Conservation (phyloP, 148 eudicot genomes). For the Salicornia ramosissima region DNA sequence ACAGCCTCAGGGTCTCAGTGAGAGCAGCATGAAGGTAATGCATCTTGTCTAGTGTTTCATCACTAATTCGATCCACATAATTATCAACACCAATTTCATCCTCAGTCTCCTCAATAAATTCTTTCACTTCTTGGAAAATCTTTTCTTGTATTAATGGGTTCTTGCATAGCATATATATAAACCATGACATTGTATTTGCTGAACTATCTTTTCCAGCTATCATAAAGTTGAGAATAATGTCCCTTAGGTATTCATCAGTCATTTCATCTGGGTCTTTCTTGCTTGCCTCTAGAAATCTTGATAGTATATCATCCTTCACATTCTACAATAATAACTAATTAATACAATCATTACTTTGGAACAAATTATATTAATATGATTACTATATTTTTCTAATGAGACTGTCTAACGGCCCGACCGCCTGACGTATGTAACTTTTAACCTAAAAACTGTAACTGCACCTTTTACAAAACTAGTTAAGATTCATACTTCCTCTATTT, state of each 20-base stretch:
- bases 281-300: slow-evolving; percentile 57
- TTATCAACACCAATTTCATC: slow-evolving; percentile 25
- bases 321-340: slow-evolving; percentile 26
- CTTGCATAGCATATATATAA: slow-evolving; percentile 63
- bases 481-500: no score
- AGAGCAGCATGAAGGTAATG: slow-evolving; percentile 65
- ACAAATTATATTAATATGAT: no score
- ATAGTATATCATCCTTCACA: slow-evolving; percentile 60
- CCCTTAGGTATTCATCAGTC: slow-evolving; percentile 45
- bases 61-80: slow-evolving; percentile 33
- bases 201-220: slow-evolving; percentile 68
- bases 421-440: no score
- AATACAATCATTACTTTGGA: background rate
- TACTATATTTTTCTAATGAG: no score
- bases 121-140: slow-evolving; percentile 43
- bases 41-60: slow-evolving; percentile 51
- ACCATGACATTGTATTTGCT: slow-evolving; percentile 72
- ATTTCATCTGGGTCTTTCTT: slow-evolving; percentile 40
- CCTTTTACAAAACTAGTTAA: no score
- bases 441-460: no score
- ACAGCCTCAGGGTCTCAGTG: slow-evolving; percentile 60
- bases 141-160: slow-evolving; percentile 63
- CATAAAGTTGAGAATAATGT: slow-evolving; percentile 61
- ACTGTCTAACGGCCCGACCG: no score
- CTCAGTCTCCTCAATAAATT: slow-evolving; percentile 13